phyloP scores from a whole-genome alignment of 345 rosid genomes.

The Psidium friedrichsthalianum region DNA sequence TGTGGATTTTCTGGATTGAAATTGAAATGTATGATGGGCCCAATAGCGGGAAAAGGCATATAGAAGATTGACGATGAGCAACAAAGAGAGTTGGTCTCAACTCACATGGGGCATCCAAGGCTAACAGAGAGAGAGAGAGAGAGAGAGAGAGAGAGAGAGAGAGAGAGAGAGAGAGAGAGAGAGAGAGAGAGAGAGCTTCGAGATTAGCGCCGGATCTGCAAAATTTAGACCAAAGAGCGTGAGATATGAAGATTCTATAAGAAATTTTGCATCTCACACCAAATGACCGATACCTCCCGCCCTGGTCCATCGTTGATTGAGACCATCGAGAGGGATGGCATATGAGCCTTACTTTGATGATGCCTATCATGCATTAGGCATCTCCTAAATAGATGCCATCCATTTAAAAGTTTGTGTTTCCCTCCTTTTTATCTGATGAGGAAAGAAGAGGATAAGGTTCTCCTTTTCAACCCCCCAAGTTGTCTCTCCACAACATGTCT shows the following conservation, averaged over 20 bases:
- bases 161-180: neutral
- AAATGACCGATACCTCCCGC: rapidly evolving
- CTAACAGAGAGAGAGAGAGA: neutral
- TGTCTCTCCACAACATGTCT: neutral
- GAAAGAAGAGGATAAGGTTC: neutral
- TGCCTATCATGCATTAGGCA: neutral
- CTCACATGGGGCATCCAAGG: neutral
- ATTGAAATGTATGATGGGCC: neutral
- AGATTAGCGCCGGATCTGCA: neutral
- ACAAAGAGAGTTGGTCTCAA: neutral
- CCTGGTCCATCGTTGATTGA: neutral
- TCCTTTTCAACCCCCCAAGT: neutral
- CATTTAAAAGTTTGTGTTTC: neutral
- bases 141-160: neutral
- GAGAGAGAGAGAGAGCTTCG: neutral
- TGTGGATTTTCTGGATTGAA: neutral
- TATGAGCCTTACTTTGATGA: neutral
- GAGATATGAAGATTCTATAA: neutral
- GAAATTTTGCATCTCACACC: neutral
- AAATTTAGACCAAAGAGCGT: neutral
- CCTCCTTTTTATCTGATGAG: neutral
- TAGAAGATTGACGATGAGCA: neutral
- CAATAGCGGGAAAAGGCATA: neutral
- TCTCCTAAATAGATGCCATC: neutral
- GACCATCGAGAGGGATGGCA: neutral